Evolutionary conservation across 345 rosid species (phyloP), one percentile per base, ranked within the genome.

Genomic region (Eutrema yunnanense): DNA sequence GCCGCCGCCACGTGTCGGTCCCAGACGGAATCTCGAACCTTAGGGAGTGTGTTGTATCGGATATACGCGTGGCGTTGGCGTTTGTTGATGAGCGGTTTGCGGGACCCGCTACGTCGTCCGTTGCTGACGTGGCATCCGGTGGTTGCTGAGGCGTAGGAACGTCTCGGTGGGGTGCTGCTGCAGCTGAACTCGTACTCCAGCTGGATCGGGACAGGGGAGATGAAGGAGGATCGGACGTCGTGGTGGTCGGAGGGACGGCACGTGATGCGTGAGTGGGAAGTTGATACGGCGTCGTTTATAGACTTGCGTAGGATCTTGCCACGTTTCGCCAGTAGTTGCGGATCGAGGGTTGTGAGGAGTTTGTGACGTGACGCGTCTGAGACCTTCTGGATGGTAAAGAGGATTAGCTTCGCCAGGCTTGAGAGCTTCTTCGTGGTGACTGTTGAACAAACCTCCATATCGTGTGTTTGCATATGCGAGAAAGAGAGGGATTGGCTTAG

Each of bases 161-260:
- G 83, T 34, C 79, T 65, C 72, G 73, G 85, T 77, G 98, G 98
- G 81, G 85, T 90, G 82, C 90, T 90, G 83, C 97, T 94, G 84
- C 98, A 94, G 84, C 97, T 89, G 80, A 94, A 94, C 81, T 94
- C 98, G 69, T 90, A 91, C 46, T 91, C 97, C 0, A 82, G 64
- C 65, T 74, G 64, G 60, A 76, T 72, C 0, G 92, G 90, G 50
- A 87, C 83, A 11, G 92, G 91, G 29, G 89, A 85, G 4, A 88
- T 29, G 83, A 86, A 88, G 32, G 90, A 82, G 22, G 86, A 73
- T 12, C 73, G 74, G 59, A 89, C 75, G 2, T 77, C 75, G 59
- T 77, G 37, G 73, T 50, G 59, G 61, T 88, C 89, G 55, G 68
- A 67, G 12, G 96, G 86, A 12, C 87, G 88, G 80, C 98, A 93